A percentile compares a stretch with the other conserved stretches of the same genome.
These are phyloP conservation scores for Chlamydomonas incerta DNA, from an alignment of 139 green algal species.

Conservation along the genomic window DNA sequence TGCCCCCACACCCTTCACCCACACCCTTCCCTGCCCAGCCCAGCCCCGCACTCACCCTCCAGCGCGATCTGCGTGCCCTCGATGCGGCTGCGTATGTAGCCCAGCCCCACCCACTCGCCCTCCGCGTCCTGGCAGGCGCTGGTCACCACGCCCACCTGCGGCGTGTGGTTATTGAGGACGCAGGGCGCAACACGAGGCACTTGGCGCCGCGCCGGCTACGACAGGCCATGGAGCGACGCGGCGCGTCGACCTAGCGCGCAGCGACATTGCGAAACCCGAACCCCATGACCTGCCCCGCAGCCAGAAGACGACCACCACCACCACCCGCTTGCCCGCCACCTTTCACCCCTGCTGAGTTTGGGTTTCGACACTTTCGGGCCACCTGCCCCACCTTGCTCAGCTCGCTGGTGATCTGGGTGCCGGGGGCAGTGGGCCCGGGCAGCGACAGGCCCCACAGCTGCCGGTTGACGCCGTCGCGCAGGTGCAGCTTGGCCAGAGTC, in stretches of 20 bases:
- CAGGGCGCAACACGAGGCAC: no score
- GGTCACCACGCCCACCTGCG: constrained; percentile 47
- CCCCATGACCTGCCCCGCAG: no score
- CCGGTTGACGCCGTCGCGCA: constrained; percentile 72
- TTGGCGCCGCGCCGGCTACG: no score
- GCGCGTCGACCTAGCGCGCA: no score
- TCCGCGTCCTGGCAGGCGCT: constrained; percentile 43
- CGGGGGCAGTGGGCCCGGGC: constrained; percentile 40
- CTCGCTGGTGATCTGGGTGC: constrained; percentile 49
- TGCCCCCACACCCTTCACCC: no score
- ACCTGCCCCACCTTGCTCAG: constrained; percentile 25
- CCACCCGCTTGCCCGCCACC: no score
- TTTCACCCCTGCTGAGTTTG: no score
- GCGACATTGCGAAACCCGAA: no score
- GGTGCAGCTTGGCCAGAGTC: constrained; percentile 77
- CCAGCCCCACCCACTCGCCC: constrained; percentile 56
- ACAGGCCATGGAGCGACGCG: no score
- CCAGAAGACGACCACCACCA: no score
- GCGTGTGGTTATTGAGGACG: no score
- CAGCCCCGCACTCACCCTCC: constrained; percentile 36
- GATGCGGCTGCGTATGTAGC: constrained; percentile 65
- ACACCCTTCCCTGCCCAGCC: no score
- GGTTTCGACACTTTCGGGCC: not conserved
- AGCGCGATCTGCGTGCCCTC: constrained; percentile 56
- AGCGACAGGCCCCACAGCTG: constrained; percentile 78